Percentiles rank a stretch among this genome's conserved stretches.
phyloP scores from a whole-genome alignment of 2,329 filamentous ascomycete genomes.

The Aspergillus sp. region DNA sequence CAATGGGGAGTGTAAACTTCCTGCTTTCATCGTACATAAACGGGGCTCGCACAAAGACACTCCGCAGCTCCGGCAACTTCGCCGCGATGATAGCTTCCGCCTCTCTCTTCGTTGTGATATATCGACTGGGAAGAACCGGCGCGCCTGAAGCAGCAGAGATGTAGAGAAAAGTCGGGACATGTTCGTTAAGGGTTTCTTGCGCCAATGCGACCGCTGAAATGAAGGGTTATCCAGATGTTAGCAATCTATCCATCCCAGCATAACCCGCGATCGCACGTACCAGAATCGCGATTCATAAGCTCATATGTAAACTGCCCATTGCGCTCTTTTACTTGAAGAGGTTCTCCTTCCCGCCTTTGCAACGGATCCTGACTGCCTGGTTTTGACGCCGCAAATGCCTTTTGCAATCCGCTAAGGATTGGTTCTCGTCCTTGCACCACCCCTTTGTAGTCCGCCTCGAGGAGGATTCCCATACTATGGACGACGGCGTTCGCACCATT shows the following conservation, averaged over 20 bases:
- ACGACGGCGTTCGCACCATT: slow-evolving; percentile 80
- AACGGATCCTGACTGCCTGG: slow-evolving; percentile 68
- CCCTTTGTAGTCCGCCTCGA: slow-evolving; percentile 97
- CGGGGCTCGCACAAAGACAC: slow-evolving; percentile 78
- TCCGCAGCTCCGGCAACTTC: slow-evolving; percentile 73
- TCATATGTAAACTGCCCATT: slow-evolving; percentile 89
- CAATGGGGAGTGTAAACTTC: slow-evolving; percentile 80
- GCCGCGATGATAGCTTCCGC: slow-evolving; percentile 76
- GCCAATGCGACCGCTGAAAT: slow-evolving; percentile 76
- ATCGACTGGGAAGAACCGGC: slow-evolving; percentile 78
- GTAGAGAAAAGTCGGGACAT: slow-evolving; percentile 74
- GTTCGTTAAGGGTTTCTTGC: slow-evolving; percentile 67
- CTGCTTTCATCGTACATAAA: slow-evolving; percentile 88
- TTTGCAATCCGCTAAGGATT: slow-evolving; percentile 72
- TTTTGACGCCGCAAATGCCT: slow-evolving; percentile 72
- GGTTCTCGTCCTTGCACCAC: slow-evolving; percentile 82
- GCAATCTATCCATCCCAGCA: slow-evolving; percentile 8
- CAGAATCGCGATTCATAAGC: slow-evolving; percentile 88
- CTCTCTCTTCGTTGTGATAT: slow-evolving; percentile 88
- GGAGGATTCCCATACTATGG: slow-evolving; percentile 91
- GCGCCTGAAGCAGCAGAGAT: slow-evolving; percentile 86
- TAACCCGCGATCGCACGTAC: slow-evolving; percentile 34
- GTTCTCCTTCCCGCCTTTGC: slow-evolving; percentile 59
- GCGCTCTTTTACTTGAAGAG: slow-evolving; percentile 65
- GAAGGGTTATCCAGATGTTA: background rate